Percentiles rank a stretch among this genome's conserved stretches.
These are phyloP conservation scores for Lotus japonicus DNA, from an alignment of 306 rosid genomes.

Conservation along the genomic window DNA sequence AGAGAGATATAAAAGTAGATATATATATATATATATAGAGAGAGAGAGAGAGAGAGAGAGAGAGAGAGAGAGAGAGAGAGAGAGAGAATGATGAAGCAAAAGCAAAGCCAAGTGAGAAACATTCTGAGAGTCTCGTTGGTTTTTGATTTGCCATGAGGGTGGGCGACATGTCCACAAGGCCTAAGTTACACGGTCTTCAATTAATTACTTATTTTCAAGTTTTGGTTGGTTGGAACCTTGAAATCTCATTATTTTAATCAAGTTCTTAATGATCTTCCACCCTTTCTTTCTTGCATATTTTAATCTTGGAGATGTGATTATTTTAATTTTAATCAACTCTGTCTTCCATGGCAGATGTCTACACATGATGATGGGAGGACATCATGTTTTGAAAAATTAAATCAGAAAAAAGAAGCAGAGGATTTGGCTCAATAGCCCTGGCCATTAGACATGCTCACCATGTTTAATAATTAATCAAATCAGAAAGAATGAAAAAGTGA, in stretches of 20 bases:
- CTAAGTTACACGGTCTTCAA: constrained; percentile 36
- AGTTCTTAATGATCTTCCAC: constrained; percentile 15
- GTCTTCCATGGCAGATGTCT: constrained; percentile 15
- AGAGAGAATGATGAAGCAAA: not conserved
- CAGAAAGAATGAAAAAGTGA: not conserved
- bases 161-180: constrained; percentile 51
- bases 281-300: constrained; percentile 3
- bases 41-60: not conserved
- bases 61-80: not conserved
- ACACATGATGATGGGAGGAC: constrained; percentile 27
- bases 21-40: too few species aligned
- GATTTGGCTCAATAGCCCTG: constrained; percentile 21
- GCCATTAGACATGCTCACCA: constrained; percentile 37
- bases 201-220: constrained; percentile 23
- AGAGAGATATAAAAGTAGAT: too few species aligned
- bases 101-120: constrained; percentile 23
- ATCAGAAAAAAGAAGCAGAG: not conserved
- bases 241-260: constrained; percentile 26
- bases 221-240: constrained; percentile 36
- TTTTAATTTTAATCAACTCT: constrained; percentile 18
- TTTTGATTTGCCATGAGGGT: constrained; percentile 49
- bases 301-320: not conserved
- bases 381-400: constrained; percentile 13
- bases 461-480: constrained; percentile 16
- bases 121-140: constrained; percentile 19